Conservation (phyloP, 2,329 filamentous ascomycete species). For the Didymella arachidicola region DNA sequence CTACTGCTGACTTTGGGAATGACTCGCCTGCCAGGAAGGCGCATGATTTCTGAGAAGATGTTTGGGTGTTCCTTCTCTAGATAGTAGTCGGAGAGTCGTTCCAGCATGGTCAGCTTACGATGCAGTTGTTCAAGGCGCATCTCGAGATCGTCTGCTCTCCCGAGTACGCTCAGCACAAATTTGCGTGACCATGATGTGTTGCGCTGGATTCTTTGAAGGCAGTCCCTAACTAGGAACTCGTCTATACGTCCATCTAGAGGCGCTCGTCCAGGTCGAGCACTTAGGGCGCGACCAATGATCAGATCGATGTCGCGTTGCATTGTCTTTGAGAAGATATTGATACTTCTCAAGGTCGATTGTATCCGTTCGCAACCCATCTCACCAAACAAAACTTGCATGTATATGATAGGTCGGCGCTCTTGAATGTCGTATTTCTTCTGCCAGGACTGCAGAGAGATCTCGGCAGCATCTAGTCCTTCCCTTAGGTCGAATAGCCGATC, state of each 20-base stretch:
- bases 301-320: slow-evolving; percentile 28
- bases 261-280: slow-evolving; percentile 12
- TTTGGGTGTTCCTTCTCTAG: slow-evolving; percentile 38
- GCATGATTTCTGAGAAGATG: slow-evolving; percentile 31
- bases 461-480: slow-evolving; percentile 29
- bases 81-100: slow-evolving; percentile 33
- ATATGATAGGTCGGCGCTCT: slow-evolving; percentile 27
- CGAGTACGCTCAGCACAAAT: slow-evolving; percentile 31
- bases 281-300: slow-evolving; percentile 31
- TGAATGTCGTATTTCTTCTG: slow-evolving; percentile 35
- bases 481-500: slow-evolving; percentile 36
- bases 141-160: slow-evolving; percentile 30
- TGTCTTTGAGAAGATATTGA: slow-evolving; percentile 20
- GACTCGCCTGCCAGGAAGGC: slow-evolving; percentile 33
- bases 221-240: slow-evolving; percentile 29
- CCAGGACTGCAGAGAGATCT: slow-evolving; percentile 36
- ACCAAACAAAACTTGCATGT: slow-evolving; percentile 36
- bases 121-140: slow-evolving; percentile 29
- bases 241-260: slow-evolving; percentile 11
- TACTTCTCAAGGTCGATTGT: slow-evolving; percentile 5
- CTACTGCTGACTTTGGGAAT: slow-evolving; percentile 27
- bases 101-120: slow-evolving; percentile 31
- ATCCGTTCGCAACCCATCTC: slow-evolving; percentile 31
- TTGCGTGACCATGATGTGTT: slow-evolving; percentile 33
- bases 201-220: slow-evolving; percentile 27